Evolutionary conservation across 1,284 basidiomycete genomes (phyloP).

Genomic region (Rhodotorula glutinis): DNA sequence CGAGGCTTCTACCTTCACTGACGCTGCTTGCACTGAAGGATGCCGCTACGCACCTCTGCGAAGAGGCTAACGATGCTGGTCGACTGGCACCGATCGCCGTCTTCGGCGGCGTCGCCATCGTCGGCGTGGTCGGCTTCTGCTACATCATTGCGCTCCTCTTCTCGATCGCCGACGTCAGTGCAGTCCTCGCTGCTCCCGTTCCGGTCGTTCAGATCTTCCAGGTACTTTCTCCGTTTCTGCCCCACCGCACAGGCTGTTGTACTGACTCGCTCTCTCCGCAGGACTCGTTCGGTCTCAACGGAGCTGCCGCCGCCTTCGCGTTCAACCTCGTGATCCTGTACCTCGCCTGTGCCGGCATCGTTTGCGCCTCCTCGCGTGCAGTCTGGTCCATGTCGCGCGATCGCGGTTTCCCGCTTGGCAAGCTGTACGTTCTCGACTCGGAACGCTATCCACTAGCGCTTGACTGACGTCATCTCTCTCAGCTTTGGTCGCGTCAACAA

Average conservation of each 20-base stretch:
- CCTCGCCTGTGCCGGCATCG: slow-evolving; percentile 22
- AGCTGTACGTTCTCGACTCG: not conserved
- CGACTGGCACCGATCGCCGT: slow-evolving; percentile 23
- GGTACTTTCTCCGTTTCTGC: not conserved
- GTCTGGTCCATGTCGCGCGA: slow-evolving; percentile 25
- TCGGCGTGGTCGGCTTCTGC: slow-evolving; percentile 11
- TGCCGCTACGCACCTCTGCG: slow-evolving; percentile 21
- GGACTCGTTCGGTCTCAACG: slow-evolving; percentile 21
- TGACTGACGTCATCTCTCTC: not conserved
- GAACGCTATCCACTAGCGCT: too few species aligned
- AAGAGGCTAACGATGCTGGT: slow-evolving; percentile 22
- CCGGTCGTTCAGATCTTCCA: slow-evolving; percentile 21
- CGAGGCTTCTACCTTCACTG: too few species aligned
- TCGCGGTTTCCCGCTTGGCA: slow-evolving; percentile 12
- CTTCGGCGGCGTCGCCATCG: slow-evolving; percentile 16
- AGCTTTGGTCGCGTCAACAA: slow-evolving; percentile 16
- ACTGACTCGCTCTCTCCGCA: not conserved
- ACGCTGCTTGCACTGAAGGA: not conserved
- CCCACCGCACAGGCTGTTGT: too few species aligned
- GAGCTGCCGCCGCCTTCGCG: slow-evolving; percentile 18
- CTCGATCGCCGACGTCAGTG: slow-evolving; percentile 9
- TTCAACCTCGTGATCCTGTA: slow-evolving; percentile 23
- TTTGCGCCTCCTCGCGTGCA: slow-evolving; percentile 18
- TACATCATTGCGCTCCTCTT: slow-evolving; percentile 28
- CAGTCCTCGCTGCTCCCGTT: not conserved